Evolutionary conservation across 768 basidiomycete genomes (phyloP), one percentile per base, ranked within the genome.

Genomic region (Kwoniella sp.): DNA sequence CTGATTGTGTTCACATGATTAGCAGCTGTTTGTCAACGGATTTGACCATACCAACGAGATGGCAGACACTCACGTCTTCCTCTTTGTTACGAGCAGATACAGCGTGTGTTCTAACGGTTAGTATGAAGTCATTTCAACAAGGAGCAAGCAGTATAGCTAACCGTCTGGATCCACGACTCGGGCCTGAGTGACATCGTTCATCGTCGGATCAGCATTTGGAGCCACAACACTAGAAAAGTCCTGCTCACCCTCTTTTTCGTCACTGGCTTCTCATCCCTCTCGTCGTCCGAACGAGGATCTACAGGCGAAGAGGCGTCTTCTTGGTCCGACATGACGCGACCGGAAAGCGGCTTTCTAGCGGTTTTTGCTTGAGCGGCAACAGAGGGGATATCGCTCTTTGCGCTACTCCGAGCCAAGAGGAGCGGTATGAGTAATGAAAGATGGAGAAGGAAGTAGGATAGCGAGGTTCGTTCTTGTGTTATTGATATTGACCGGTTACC

Each of bases 131-230:
- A 56, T 29, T 41, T 69, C 67, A 55, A 38, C 52, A 37, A 5
- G n/a, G 51, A 29, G 29, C 25, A 52, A 17, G n/a, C 41, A 48
- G 15, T 7, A 30, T 23, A 22, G 55, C 71, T 65, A 37, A 73
- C 70, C 72, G 61, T 71, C 72, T 31, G 72, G 74, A 70, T 75
- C 72, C 9, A 59, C 55, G 7, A 67, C 59, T 54, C 74, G 61
- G 28, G 73, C 64, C 70, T 74, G 23, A 51, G 15, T 4, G 4
- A 11, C 7, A 25, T 5, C 9, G 38, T 9, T 41, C 38, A 41
- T 41, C 20, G 8, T 5, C 2, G 2, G 50, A 51, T 25, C 23
- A 11, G 50, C 50, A 51, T 41, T 41, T 11, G 15, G 17, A 28
- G 38, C 11, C n/a, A 37, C 29, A 2, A 50, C 4, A 41, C 12